Percentiles rank a stretch among this genome's conserved stretches.
Conservation (phyloP, 495 filamentous ascomycete species). For the Sphaerosporella brunnea region DNA sequence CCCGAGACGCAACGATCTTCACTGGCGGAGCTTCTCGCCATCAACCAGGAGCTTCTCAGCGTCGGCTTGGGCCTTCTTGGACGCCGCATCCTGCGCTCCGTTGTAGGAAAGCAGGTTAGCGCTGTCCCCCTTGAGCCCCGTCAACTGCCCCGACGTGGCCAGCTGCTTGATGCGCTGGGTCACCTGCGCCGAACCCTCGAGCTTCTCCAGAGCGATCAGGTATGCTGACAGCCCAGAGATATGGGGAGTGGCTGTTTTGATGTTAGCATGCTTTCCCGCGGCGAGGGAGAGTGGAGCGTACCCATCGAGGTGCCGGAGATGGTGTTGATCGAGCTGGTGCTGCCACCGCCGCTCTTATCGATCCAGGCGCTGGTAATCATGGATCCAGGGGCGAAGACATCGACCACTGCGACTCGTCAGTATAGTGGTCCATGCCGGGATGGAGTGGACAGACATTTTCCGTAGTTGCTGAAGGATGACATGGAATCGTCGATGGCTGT, state of each 20-base stretch:
- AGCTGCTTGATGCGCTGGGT: slow-evolving; percentile 26
- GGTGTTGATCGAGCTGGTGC: slow-evolving; percentile 7
- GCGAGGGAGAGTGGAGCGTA: not conserved
- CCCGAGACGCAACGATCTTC: no score
- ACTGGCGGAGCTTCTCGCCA: no score
- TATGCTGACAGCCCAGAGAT: slow-evolving; percentile 41
- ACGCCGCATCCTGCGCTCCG: no score
- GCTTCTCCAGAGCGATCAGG: slow-evolving; percentile 31
- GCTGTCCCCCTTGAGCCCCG: not conserved
- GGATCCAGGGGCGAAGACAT: slow-evolving; percentile 30
- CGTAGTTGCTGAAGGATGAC: slow-evolving; percentile 1
- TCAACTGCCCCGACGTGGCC: not conserved
- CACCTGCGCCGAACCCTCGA: slow-evolving; percentile 21
- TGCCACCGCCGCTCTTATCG: no score
- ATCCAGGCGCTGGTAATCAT: slow-evolving; percentile 28
- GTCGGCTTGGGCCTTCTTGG: no score
- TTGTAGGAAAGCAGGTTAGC: not conserved
- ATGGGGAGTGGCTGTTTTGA: slow-evolving; percentile 35
- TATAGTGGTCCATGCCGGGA: no score
- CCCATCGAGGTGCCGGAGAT: slow-evolving; percentile 33
- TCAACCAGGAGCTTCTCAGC: no score
- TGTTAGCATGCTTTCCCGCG: not conserved
- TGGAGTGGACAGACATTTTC: slow-evolving; percentile 5
- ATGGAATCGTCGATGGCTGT: slow-evolving; percentile 19
- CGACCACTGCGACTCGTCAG: slow-evolving; percentile 19